These are phyloP conservation scores for Xerocomus nothofagi DNA, from an alignment of 1,284 basidiomycete genomes.

Conservation along the genomic window DNA sequence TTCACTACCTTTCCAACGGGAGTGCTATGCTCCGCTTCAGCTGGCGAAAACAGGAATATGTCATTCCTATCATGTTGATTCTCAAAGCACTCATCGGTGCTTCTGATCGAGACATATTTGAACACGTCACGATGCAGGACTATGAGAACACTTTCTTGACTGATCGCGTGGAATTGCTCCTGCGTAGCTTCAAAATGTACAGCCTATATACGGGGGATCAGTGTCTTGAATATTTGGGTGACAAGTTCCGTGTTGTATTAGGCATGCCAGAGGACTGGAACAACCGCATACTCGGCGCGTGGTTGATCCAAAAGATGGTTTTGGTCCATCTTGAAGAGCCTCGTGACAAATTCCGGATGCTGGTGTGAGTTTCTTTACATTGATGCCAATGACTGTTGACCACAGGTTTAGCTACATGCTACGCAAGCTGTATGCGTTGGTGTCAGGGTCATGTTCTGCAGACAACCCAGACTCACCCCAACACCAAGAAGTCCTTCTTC, in stretches of 20 bases:
- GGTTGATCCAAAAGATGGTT: conserved; percentile 84
- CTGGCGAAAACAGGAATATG: conserved; percentile 99
- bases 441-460: conserved; percentile 87
- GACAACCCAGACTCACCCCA: conserved; percentile 99
- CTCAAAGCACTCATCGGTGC: conserved; percentile 95
- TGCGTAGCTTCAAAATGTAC: conserved; percentile 95
- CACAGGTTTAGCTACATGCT: conserved; percentile 78
- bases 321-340: conserved; percentile 89
- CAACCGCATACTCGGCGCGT: conserved; percentile 80
- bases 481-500: conserved; percentile 96
- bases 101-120: conserved; percentile 97
- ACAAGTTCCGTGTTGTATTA: conserved; percentile 95
- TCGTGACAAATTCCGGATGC: conserved; percentile 95
- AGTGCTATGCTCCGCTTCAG: conserved; percentile 95
- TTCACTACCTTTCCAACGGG: conserved; percentile 97
- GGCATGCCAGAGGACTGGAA: conserved; percentile 93
- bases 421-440: conserved; percentile 91
- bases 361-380: conserved; percentile 57
- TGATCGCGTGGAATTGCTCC: conserved; percentile 96
- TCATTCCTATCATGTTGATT: conserved; percentile 96
- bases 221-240: conserved; percentile 95
- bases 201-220: conserved; percentile 87
- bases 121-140: conserved; percentile 97
- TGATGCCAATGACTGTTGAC: conserved; percentile 14
- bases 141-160: conserved; percentile 97